Percentiles rank a stretch among this genome's conserved stretches.
Evolutionary conservation across 2,329 filamentous ascomycete genomes (phyloP).

Genomic region (Cordyceps pruinosa): DNA sequence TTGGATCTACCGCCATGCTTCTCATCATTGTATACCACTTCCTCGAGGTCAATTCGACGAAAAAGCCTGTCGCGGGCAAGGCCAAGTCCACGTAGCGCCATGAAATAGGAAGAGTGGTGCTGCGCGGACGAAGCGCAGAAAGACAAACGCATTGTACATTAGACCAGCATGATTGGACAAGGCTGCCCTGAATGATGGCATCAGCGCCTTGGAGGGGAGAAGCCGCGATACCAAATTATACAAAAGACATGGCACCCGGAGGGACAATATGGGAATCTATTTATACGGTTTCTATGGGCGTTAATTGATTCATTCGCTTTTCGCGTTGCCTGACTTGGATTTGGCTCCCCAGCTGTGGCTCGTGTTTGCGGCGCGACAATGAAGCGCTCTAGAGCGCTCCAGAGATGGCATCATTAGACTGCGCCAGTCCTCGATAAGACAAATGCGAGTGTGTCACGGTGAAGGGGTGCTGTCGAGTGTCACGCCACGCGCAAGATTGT

Average conservation of each 20-base stretch:
- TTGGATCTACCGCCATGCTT: conserved; percentile 83
- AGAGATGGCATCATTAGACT: no score
- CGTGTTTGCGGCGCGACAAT: not conserved
- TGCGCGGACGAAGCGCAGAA: not conserved
- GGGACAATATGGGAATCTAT: not conserved
- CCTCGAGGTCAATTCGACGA: conserved; percentile 69
- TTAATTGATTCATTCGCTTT: not conserved
- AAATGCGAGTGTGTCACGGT: not conserved
- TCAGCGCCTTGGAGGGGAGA: not conserved
- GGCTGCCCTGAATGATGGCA: not conserved
- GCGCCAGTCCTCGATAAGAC: no score
- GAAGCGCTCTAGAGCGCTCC: no score
- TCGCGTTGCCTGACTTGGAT: not conserved
- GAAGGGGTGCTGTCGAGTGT: not conserved
- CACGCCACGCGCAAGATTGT: not conserved
- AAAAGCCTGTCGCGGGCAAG: conserved; percentile 16
- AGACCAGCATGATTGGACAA: not conserved
- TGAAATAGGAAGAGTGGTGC: not conserved
- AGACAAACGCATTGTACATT: conserved; percentile 7
- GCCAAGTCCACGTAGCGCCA: conserved; percentile 11
- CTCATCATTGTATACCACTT: conserved; percentile 95
- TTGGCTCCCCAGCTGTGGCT: not conserved
- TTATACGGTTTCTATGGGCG: not conserved
- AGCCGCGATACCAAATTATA: not conserved
- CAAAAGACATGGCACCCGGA: not conserved